A percentile compares a stretch with the other conserved stretches of the same genome.
phyloP scores from a whole-genome alignment of 257 asterid species.

The Capsicum rhomboideum region DNA sequence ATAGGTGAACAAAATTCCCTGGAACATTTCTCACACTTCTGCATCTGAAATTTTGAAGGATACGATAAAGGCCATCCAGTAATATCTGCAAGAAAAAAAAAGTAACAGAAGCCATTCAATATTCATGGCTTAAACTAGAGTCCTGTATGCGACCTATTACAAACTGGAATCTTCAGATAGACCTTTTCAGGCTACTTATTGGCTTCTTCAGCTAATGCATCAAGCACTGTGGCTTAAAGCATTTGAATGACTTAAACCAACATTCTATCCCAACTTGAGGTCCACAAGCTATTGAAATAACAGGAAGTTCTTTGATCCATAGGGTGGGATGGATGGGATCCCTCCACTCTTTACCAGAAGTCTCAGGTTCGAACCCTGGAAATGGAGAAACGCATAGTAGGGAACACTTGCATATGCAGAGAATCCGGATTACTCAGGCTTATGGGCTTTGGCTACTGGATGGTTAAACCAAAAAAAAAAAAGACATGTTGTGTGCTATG shows the following conservation, averaged over 20 bases:
- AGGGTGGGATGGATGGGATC: neutral
- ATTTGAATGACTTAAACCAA: neutral
- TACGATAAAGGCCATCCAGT: conserved; percentile 73
- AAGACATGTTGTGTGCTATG: neutral
- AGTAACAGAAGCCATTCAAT: neutral
- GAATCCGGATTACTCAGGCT: neutral
- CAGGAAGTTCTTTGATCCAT: neutral
- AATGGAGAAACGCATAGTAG: neutral
- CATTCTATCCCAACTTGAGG: neutral
- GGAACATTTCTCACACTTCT: conserved; percentile 86
- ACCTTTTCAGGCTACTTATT: neutral
- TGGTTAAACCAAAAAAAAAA: neutral
- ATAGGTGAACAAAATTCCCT: conserved; percentile 80
- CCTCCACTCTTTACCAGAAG: neutral
- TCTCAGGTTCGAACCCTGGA: neutral
- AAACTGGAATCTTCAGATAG: neutral
- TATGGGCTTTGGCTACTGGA: neutral
- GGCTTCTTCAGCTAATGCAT: neutral
- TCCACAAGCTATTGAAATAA: neutral
- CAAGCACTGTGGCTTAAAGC: neutral
- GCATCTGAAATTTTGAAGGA: conserved; percentile 45
- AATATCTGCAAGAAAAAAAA: neutral
- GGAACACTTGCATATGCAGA: neutral
- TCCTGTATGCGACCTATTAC: neutral
- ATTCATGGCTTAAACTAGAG: neutral